These are phyloP conservation scores for Polygonum aviculare DNA, from an alignment of 148 eudicot species.

Conservation along the genomic window DNA sequence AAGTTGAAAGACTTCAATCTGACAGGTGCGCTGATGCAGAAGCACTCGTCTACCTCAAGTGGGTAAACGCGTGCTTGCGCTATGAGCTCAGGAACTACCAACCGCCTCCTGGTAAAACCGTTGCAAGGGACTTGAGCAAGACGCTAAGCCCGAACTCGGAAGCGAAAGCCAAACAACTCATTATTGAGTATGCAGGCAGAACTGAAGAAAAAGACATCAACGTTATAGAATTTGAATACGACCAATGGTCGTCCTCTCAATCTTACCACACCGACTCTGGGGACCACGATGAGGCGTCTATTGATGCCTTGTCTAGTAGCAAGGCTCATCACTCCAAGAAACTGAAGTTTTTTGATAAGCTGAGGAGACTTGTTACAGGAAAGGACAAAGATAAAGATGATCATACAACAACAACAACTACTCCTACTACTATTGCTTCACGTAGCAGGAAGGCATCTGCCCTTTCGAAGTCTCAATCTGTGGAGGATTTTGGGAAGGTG, in stretches of 20 bases:
- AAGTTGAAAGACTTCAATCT: constrained; percentile 55
- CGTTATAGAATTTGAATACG: constrained; percentile 37
- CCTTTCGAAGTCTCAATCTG: constrained; percentile 15
- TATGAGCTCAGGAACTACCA: constrained; percentile 62
- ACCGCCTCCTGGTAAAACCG: constrained; percentile 50
- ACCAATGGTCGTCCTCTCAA: constrained; percentile 54
- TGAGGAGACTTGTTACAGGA: constrained; percentile 46
- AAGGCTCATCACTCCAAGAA: constrained; percentile 30
- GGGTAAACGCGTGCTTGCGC: constrained; percentile 91
- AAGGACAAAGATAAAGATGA: constrained; percentile 25
- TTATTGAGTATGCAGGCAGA: constrained; percentile 61
- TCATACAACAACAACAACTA: neutral
- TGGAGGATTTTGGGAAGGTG: constrained; percentile 25
- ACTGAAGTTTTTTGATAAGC: constrained; percentile 36
- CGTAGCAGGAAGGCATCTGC: constrained; percentile 25
- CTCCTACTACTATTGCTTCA: constrained; percentile 9
- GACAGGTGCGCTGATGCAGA: constrained; percentile 63
- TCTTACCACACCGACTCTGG: constrained; percentile 52
- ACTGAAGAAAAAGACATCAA: constrained; percentile 22
- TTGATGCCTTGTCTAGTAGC: constrained; percentile 19
- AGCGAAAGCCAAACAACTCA: constrained; percentile 65
- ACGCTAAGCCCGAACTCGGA: constrained; percentile 69
- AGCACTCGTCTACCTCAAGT: constrained; percentile 76
- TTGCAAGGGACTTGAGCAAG: constrained; percentile 72
- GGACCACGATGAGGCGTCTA: constrained; percentile 43